phyloP scores from a whole-genome alignment of 208 protist genomes.

The Ichthyophonus hoferi region DNA sequence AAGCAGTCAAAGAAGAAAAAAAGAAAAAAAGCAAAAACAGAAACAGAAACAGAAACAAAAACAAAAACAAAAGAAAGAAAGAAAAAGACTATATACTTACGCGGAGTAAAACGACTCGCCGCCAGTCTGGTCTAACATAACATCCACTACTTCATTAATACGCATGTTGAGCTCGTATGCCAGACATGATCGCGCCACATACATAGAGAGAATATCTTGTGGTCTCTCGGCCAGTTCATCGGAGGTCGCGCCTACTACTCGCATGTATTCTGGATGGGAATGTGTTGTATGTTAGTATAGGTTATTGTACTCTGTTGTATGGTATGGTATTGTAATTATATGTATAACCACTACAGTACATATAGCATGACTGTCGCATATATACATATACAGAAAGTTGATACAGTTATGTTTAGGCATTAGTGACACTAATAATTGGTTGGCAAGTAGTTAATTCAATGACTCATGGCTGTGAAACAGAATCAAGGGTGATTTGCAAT shows the following conservation, averaged over 20 bases:
- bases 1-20: no score
- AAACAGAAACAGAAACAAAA: no score
- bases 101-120: not conserved
- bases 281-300: no score
- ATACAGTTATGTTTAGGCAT: not conserved
- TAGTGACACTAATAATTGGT: no score
- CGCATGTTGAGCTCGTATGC: slow-evolving; percentile 13
- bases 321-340: not conserved
- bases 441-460: no score
- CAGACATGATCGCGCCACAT: slow-evolving; percentile 16
- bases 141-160: slow-evolving; percentile 22
- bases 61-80: no score
- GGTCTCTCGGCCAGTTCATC: not conserved
- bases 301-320: no score
- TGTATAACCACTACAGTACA: not conserved
- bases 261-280: not conserved
- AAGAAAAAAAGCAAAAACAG: no score
- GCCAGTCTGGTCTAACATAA: slow-evolving; percentile 9
- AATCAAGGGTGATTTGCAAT: no score
- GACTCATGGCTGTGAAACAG: no score
- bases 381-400: not conserved
- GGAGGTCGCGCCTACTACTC: not conserved
- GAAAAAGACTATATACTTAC: no score
- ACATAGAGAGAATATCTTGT: not conserved
- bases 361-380: no score